A percentile compares a stretch with the other conserved stretches of the same genome.
Evolutionary conservation across 2,329 filamentous ascomycete species (phyloP).

Genomic region (Paecilomyces niveus): DNA sequence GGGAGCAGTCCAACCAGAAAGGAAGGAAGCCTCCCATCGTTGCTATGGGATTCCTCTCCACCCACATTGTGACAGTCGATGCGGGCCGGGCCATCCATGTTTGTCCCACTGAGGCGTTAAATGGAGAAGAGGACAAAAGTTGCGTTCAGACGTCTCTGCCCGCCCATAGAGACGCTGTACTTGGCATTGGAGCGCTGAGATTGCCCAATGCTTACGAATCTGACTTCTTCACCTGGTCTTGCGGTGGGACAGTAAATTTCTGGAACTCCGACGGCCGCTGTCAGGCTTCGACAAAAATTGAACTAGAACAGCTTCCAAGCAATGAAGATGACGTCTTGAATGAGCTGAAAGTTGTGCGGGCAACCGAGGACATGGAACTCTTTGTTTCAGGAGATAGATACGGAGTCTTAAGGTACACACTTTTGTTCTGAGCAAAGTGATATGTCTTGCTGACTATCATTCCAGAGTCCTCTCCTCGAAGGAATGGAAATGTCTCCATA

Average conservation of each 20-base stretch:
- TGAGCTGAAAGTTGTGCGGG: constrained; percentile 51
- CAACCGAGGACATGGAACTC: constrained; percentile 55
- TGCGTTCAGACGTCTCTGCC: constrained; percentile 35
- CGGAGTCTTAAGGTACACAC: constrained; percentile 60
- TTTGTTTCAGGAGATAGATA: constrained; percentile 81
- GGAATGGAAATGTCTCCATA: constrained; percentile 56
- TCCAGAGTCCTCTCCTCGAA: constrained; percentile 32
- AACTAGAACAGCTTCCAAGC: constrained; percentile 56
- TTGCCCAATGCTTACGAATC: constrained; percentile 55
- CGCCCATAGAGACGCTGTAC: constrained; percentile 52
- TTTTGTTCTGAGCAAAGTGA: background rate
- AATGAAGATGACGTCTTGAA: constrained; percentile 43
- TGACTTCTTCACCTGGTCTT: constrained; percentile 84
- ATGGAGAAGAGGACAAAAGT: constrained; percentile 21
- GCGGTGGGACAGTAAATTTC: constrained; percentile 69
- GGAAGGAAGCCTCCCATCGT: constrained; percentile 41
- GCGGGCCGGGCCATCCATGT: constrained; percentile 64
- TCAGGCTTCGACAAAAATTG: constrained; percentile 57
- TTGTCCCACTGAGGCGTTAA: constrained; percentile 41
- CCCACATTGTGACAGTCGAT: constrained; percentile 69
- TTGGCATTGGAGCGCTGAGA: constrained; percentile 64
- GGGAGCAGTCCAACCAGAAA: constrained; percentile 14
- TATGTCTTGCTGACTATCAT: constrained; percentile 11
- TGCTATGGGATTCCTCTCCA: constrained; percentile 61
- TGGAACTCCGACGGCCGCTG: constrained; percentile 71